Percentiles rank a stretch among this genome's conserved stretches.
Conservation (phyloP, 106 monocot species). For the Acanthochlamys bracteata region DNA sequence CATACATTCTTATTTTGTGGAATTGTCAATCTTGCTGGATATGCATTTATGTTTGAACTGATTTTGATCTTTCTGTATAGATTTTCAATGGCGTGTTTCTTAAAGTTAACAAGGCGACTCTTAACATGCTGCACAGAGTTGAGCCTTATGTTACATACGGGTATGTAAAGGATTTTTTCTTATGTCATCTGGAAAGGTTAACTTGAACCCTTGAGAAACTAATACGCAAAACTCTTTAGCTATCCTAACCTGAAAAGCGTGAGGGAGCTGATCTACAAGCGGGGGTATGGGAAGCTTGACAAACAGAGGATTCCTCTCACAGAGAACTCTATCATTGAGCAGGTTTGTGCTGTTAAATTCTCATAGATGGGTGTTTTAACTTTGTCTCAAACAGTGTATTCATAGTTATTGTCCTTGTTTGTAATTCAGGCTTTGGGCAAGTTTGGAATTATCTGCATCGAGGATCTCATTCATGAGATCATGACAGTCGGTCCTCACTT, state of each 20-base stretch:
- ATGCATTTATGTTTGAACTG: neutral
- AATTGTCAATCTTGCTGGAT: neutral
- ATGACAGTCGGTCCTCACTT: conserved; percentile 50
- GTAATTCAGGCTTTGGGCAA: conserved; percentile 31
- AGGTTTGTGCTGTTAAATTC: conserved; percentile 11
- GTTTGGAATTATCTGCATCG: conserved; percentile 32
- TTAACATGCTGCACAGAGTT: conserved; percentile 54
- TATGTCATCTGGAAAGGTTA: neutral
- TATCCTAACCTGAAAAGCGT: conserved; percentile 43
- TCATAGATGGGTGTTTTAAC: neutral
- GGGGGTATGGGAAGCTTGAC: conserved; percentile 34
- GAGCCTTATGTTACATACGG: conserved; percentile 68
- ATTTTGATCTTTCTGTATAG: conserved; percentile 4
- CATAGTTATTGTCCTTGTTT: neutral
- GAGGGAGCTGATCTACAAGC: conserved; percentile 36
- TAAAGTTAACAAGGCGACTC: conserved; percentile 59
- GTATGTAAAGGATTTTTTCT: conserved; percentile 8
- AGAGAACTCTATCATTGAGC: conserved; percentile 33
- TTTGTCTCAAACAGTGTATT: neutral
- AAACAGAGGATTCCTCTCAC: conserved; percentile 38
- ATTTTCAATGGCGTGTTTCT: conserved; percentile 63
- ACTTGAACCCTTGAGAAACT: neutral
- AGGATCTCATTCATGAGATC: conserved; percentile 48
- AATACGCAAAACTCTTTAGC: conserved; percentile 2
- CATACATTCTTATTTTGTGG: neutral